Base-by-base conservation (phyloP, 2,329 filamentous ascomycete species). In the Fusarium sp. region DNA sequence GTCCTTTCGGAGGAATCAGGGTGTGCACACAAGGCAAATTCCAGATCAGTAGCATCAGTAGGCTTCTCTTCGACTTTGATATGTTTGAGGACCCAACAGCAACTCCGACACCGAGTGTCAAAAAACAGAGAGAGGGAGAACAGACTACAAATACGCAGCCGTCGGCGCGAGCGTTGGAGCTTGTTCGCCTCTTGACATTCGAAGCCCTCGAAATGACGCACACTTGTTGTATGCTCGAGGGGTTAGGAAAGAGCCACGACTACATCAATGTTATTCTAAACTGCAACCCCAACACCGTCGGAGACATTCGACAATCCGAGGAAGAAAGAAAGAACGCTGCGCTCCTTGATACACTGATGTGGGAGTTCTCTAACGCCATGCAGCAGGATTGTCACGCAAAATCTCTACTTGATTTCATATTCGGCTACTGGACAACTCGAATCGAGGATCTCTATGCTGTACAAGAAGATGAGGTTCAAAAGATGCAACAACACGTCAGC, bases 1-100 rank as follows among this genome's bases (percentile, higher is more conserved):
- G 0, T 1, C 2, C 0, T 20, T 1, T 2, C 25, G 0, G 0
- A 30, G 34, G 43, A 2, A 39, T 54, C 3, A 0, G 0, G 6
- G 16, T 25, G 13, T 5, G 2, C 3, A 25, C 4, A 5, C 4
- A 14, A 20, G 0, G 2, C 1, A 0, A 30, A n/a, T 37, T 20
- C 18, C 37, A 48, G 10, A 10, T 13, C 14, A 13, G 13, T 1
- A 20, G 13, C 3, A 30, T 41, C 14, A 14, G 9, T 10, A 10
- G 9, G 10, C 41, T 66, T 2, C 23, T 66, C 0, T 39, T 60
- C 8, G 39, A 52, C 18, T 66, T 66, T 23, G 23, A 16, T 23
- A 34, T 52, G 1, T 32, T 59, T 32, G n/a, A 5, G n/a, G 10
- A n/a, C 14, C 9, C 32, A 37, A 37, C 52, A 25, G 9, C 32